Evolutionary conservation across 768 basidiomycete genomes (phyloP).

Genomic region (Amanita fuliginea): DNA sequence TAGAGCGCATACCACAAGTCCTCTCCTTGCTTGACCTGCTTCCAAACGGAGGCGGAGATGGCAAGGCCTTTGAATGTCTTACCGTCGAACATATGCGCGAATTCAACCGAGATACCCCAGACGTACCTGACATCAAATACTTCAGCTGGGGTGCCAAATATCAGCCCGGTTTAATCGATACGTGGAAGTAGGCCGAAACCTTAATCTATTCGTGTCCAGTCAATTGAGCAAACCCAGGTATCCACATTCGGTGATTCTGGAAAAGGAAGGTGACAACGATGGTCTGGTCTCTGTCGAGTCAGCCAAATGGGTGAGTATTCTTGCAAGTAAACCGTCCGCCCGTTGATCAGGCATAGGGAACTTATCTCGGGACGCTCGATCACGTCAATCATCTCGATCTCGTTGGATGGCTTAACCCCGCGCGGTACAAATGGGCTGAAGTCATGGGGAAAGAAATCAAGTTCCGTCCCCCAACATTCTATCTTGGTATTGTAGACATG

Average conservation of each 20-base stretch:
- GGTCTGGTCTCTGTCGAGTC: constrained; percentile 86
- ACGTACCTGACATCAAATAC: constrained; percentile 72
- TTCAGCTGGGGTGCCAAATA: constrained; percentile 95
- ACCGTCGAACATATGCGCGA: constrained; percentile 75
- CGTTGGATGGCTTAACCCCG: constrained; percentile 89
- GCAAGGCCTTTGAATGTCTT: constrained; percentile 84
- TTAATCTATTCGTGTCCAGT: constrained; percentile 9
- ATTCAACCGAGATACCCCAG: constrained; percentile 83
- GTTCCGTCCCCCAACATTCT: constrained; percentile 89
- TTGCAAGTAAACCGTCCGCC: not conserved
- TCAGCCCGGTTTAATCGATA: constrained; percentile 82
- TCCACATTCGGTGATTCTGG: constrained; percentile 71
- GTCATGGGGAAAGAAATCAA: constrained; percentile 84
- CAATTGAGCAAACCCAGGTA: constrained; percentile 25
- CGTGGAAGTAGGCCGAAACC: constrained; percentile 48
- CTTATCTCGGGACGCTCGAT: constrained; percentile 85
- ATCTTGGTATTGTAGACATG: constrained; percentile 72
- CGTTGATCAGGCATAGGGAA: constrained; percentile 41
- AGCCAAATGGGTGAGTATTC: constrained; percentile 60
- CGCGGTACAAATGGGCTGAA: constrained; percentile 81
- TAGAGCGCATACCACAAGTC: constrained; percentile 53
- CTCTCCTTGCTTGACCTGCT: constrained; percentile 70
- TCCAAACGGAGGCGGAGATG: constrained; percentile 90
- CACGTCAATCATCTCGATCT: constrained; percentile 89
- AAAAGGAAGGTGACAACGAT: constrained; percentile 89